A percentile compares a stretch with the other conserved stretches of the same genome.
Evolutionary conservation across 192 early-diverging fungal genomes (phyloP).

Genomic region (Coemansia sp.): DNA sequence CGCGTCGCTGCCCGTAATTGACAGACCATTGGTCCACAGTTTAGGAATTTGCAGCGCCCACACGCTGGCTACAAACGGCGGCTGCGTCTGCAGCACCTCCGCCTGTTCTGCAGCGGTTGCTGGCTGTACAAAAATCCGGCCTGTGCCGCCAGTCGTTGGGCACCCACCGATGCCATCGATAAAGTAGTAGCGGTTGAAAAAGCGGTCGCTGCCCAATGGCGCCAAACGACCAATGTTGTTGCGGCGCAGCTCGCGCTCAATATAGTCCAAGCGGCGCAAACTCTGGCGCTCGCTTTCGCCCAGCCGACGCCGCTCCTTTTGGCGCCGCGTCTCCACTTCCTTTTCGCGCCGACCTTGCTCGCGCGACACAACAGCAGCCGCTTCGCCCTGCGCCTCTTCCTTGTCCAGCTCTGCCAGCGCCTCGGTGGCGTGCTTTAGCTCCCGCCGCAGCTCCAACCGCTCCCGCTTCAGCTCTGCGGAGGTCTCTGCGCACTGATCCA

Average conservation of each 20-base stretch:
- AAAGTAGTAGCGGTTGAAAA: slow-evolving; percentile 86
- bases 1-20: slow-evolving; percentile 18
- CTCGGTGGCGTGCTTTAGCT: slow-evolving; percentile 58
- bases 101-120: slow-evolving; percentile 51
- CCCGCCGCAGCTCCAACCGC: slow-evolving; percentile 67
- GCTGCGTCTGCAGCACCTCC: slow-evolving; percentile 12
- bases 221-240: slow-evolving; percentile 65
- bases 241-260: slow-evolving; percentile 71
- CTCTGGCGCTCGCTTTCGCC: slow-evolving; percentile 46
- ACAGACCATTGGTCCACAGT: slow-evolving; percentile 37
- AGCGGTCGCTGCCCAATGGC: slow-evolving; percentile 83
- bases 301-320: slow-evolving; percentile 47
- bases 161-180: slow-evolving; percentile 77
- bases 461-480: slow-evolving; percentile 72
- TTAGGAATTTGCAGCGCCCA: slow-evolving; percentile 51
- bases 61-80: slow-evolving; percentile 18
- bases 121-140: slow-evolving; percentile 61
- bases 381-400: slow-evolving; percentile 10
- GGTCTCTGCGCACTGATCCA: slow-evolving; percentile 73
- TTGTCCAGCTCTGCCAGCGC: slow-evolving; percentile 51
- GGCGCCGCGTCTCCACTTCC: slow-evolving; percentile 41
- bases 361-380: slow-evolving; percentile 12
- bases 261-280: slow-evolving; percentile 50
- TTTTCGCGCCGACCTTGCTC: slow-evolving; percentile 35
- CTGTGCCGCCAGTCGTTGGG: slow-evolving; percentile 49